Evolutionary conservation across 2,329 filamentous ascomycete genomes (phyloP), one percentile per base, ranked within the genome.

Genomic region (Fusarium abutilonis): DNA sequence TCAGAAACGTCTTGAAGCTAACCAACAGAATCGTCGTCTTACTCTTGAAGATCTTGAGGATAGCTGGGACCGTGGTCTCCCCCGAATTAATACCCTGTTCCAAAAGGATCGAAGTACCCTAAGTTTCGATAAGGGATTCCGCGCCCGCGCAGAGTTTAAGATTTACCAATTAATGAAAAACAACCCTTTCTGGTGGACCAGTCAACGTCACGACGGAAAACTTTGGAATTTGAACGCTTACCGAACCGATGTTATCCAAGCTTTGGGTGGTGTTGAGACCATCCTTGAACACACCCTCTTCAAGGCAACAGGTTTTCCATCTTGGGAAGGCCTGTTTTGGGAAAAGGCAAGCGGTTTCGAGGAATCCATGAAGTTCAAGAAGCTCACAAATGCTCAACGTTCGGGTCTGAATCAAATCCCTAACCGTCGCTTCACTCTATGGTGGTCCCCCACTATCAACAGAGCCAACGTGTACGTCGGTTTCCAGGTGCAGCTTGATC

Each of bases 151-250:
- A 10, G 95, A 99, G 75, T 99, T 99, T 82, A 99, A 99, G 82
- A 89, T 95, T 28, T 99, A 98, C 74, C 94, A 98, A 76, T 83
- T 98, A 59, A 98, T 99, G 94, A 97, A 96, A 86, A 96, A 90
- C 78, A 97, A 98, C 74, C 95, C 95, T 0, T 98, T 98, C 83
- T 97, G 93, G 93, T 99, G 95, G 95, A 99, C 95, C 4, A 96
- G 91, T 71, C 94, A 98, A 76, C 85, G 95, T 35, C 96, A 99
- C 72, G 95, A 99, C 71, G 95, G 95, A 73, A 98, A 98, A 73
- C 78, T 99, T 5, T 99, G 95, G 95, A 97, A 97, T 64, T 77
- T 99, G 50, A 98, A 98, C 66, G 91, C 92, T 1, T 97, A 98
- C 78, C 84, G 95, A 62, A 97, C 95, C 7, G 95, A 99, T 79